A percentile compares a stretch with the other conserved stretches of the same genome.
Evolutionary conservation across 345 rosid species (phyloP).

Genomic region (Cochlearia excelsa): DNA sequence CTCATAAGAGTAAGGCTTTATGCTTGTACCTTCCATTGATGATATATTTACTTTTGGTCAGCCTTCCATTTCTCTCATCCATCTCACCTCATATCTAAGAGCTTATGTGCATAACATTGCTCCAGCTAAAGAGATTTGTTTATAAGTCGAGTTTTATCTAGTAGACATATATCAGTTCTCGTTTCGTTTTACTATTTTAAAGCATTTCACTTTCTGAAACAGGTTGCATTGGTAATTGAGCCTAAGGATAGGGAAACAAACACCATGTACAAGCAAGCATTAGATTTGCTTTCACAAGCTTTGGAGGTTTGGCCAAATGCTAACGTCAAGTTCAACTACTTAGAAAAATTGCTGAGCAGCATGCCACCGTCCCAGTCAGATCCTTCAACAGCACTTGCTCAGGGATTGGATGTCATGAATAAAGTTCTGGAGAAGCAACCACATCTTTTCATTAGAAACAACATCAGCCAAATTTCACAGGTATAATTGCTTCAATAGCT

Average conservation of each 20-base stretch:
- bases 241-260: constrained; percentile 98
- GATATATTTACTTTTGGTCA: constrained; percentile 15
- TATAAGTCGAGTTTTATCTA: constrained; percentile 10
- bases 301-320: constrained; percentile 98
- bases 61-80: constrained; percentile 12
- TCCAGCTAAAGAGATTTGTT: constrained; percentile 18
- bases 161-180: constrained; percentile 6
- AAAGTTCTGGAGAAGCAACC: constrained; percentile 97
- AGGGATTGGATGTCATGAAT: constrained; percentile 99
- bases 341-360: constrained; percentile 82
- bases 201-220: constrained; percentile 26
- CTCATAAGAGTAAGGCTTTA: constrained; percentile 82
- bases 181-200: constrained; percentile 1
- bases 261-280: constrained; percentile 86
- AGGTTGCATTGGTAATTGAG: constrained; percentile 99
- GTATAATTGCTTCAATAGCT: constrained; percentile 43
- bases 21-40: constrained; percentile 1
- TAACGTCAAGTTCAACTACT: constrained; percentile 93
- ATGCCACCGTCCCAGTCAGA: constrained; percentile 94
- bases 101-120: constrained; percentile 6
- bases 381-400: constrained; percentile 94
- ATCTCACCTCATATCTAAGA: constrained; percentile 22
- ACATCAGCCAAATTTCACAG: constrained; percentile 88
- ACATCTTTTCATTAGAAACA: constrained; percentile 85
- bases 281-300: constrained; percentile 91